Percentiles rank a stretch among this genome's conserved stretches.
phyloP scores from a whole-genome alignment of 176 grass and related monocot species.

The Eleusine indica region DNA sequence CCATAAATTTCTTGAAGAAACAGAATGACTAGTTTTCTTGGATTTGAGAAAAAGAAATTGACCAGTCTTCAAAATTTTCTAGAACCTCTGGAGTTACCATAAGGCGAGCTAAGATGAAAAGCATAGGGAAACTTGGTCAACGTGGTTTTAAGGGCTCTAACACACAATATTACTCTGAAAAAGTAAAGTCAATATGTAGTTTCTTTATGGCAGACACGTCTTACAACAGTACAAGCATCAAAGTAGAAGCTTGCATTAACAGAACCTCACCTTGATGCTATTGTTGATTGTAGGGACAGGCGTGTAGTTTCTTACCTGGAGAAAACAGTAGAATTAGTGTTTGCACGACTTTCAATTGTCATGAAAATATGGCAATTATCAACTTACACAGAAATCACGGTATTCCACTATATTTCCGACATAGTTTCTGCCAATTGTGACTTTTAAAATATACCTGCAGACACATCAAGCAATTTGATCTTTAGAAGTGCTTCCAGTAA shows the following conservation, averaged over 20 bases:
- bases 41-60: background rate
- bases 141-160: background rate
- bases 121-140: background rate
- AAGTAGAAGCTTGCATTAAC: background rate
- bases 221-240: background rate
- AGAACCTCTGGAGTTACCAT: background rate
- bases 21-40: background rate
- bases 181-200: background rate
- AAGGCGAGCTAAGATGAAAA: background rate
- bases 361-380: background rate
- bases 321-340: slow-evolving; percentile 1
- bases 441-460: slow-evolving; percentile 77
- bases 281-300: slow-evolving; percentile 91
- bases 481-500: background rate
- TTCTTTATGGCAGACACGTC: background rate
- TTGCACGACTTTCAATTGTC: background rate
- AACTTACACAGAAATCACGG: slow-evolving; percentile 81
- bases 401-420: slow-evolving; percentile 77
- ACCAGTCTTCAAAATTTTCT: background rate
- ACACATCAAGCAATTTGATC: background rate
- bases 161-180: background rate
- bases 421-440: slow-evolving; percentile 79
- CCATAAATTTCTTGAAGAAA: background rate
- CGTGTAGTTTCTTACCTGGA: slow-evolving; percentile 75
- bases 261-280: slow-evolving; percentile 76